Base-by-base conservation (phyloP, 148 eudicot genomes). In the Polygonum maritimum region DNA sequence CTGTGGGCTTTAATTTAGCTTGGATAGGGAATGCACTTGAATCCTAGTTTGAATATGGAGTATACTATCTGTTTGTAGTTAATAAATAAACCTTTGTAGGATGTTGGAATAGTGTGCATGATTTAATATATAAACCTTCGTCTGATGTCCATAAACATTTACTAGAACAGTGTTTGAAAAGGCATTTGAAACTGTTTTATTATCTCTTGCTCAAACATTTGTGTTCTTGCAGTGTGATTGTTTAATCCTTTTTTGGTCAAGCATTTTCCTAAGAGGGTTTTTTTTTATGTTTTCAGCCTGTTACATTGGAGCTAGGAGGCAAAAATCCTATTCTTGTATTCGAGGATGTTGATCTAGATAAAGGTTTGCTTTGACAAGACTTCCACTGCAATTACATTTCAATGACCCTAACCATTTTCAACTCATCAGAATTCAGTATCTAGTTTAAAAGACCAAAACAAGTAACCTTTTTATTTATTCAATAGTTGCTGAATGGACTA, bases 221-320 rank as follows among this genome's bases (percentile, higher is more conserved):
- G 31, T 45, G 33, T 48, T 19, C 41, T 75, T 86, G 86, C 81
- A 86, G 88, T 79, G 88, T 86, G 62, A 86, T 86, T 33, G 15
- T 63, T 35, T n/a, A 31, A 67, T 67, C 71, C 71, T 16, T 16
- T 35, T 36, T 67, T 33, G 1, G 44, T 16, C 44, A 5, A 63
- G 40, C 70, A 63, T 33, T 15, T 1, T 15, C 40, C 44, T 35
- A 67, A 36, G 71, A 65, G 65, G 36, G 26, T 48, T 12, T 78
- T 54, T n/a, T n/a, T 76, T 62, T 19, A 44, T 44, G 67, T 57
- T 83, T 81, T 78, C 97, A 96, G 99, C 99, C 98, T 45, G 92
- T 96, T 79, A 84, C 93, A 63, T 88, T 96, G 80, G 99, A 96
- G 81, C 99, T 96, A 79, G 99, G 99, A 78, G 99, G 99, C 62